Evolutionary conservation across 805 yeast genomes (phyloP).

Genomic region (Starmerella lactis-condensi): DNA sequence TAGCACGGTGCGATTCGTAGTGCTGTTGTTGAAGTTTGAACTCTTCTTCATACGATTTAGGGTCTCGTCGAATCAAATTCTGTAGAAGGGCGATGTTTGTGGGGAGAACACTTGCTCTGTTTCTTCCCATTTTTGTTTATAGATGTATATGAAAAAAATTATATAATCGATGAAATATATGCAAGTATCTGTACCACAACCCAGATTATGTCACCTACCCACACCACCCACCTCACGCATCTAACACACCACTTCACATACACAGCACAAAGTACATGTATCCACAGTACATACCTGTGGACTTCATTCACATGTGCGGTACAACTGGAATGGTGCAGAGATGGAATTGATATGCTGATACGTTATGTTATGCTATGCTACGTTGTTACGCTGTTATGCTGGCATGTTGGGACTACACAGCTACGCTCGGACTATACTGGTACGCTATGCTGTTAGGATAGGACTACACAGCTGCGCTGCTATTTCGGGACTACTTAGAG

Average conservation of each 20-base stretch:
- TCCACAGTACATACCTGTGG: too few relatives aligned
- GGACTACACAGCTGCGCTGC: not conserved
- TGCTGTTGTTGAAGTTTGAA: constrained; percentile 83
- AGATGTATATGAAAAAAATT: not conserved
- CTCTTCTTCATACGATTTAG: constrained; percentile 85
- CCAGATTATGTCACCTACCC: too few relatives aligned
- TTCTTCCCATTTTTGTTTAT: constrained; percentile 49
- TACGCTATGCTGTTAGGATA: not conserved
- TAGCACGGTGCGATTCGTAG: constrained; percentile 76
- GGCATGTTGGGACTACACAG: too few relatives aligned
- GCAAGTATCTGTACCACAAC: too few relatives aligned
- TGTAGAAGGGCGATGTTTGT: constrained; percentile 80
- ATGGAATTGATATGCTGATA: too few relatives aligned
- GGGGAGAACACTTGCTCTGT: constrained; percentile 86
- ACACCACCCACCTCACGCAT: too few relatives aligned
- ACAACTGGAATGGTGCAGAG: too few relatives aligned
- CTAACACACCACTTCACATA: too few relatives aligned
- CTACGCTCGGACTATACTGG: not conserved
- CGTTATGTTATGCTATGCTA: too few relatives aligned
- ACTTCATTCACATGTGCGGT: too few relatives aligned
- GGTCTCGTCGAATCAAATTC: constrained; percentile 83
- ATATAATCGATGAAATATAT: not conserved
- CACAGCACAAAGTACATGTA: too few relatives aligned
- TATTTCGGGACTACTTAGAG: constrained; percentile 9
- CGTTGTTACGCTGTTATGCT: too few relatives aligned